Conservation (phyloP, 805 yeast genomes). For the Komagataella populi region DNA sequence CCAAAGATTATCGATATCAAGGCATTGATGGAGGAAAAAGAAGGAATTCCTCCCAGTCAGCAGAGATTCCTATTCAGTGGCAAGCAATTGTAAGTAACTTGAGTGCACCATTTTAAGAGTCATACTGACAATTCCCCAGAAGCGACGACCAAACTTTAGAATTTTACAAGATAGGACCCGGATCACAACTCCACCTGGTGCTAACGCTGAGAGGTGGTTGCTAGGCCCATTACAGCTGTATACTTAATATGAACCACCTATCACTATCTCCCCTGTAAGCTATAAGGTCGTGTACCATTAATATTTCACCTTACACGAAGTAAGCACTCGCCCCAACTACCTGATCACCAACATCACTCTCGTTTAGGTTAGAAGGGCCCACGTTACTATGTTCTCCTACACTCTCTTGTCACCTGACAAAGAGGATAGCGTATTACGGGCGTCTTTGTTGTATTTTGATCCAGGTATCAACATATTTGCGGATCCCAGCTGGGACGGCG, state of each 20-base stretch:
- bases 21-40: slow-evolving; percentile 89
- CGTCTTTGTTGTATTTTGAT: neutral
- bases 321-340: neutral
- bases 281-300: neutral
- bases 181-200: slow-evolving; percentile 81
- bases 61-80: slow-evolving; percentile 87
- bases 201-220: slow-evolving; percentile 85
- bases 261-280: neutral
- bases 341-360: neutral
- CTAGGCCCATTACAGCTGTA: slow-evolving; percentile 2
- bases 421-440: neutral
- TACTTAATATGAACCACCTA: neutral
- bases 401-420: slow-evolving; percentile 11
- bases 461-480: slow-evolving; percentile 33
- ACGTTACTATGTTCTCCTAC: slow-evolving; percentile 9
- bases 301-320: neutral
- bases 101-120: neutral
- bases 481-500: slow-evolving; percentile 69
- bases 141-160: slow-evolving; percentile 68
- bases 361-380: neutral
- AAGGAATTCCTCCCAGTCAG: slow-evolving; percentile 94
- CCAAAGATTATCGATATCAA: slow-evolving; percentile 44
- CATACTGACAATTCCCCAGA: slow-evolving; percentile 12
- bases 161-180: slow-evolving; percentile 67
- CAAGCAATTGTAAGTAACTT: slow-evolving; percentile 60